These are phyloP conservation scores for Sporothrix pseudoabietina DNA, from an alignment of 2,329 filamentous ascomycete species.

Conservation along the genomic window DNA sequence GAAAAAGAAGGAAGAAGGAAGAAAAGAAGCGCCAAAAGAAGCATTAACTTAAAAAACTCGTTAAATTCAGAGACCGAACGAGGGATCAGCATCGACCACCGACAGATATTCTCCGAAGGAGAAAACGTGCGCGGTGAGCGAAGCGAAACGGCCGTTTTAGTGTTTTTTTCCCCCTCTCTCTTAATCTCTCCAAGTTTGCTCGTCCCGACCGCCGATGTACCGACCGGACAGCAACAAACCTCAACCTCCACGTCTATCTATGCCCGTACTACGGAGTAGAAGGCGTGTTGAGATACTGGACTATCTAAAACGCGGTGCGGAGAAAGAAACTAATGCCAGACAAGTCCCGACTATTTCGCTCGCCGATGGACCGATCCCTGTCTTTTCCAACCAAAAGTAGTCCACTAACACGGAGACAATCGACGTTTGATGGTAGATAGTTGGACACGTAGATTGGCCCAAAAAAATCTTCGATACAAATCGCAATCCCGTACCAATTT, in stretches of 20 bases:
- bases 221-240: not conserved
- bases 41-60: not conserved
- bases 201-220: not conserved
- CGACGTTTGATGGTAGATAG: not conserved
- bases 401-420: not conserved
- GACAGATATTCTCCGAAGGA: not conserved
- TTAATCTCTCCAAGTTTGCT: not conserved
- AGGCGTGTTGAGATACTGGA: not conserved
- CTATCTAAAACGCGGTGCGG: constrained; percentile 8
- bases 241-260: too few species aligned
- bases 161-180: not conserved
- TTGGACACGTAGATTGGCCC: not conserved
- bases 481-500: not conserved
- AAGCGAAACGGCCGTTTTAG: not conserved
- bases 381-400: not conserved
- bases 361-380: constrained; percentile 15
- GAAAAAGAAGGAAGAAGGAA: not conserved
- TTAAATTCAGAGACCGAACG: not conserved
- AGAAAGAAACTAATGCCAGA: not conserved
- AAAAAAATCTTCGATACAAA: not conserved
- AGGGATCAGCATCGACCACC: not conserved
- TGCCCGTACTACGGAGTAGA: not conserved
- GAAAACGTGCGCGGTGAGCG: not conserved
- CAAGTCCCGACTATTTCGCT: constrained; percentile 14
- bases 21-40: not conserved